Base-by-base conservation (phyloP, 805 yeast species). In the Crinitomyces ghanaensis region DNA sequence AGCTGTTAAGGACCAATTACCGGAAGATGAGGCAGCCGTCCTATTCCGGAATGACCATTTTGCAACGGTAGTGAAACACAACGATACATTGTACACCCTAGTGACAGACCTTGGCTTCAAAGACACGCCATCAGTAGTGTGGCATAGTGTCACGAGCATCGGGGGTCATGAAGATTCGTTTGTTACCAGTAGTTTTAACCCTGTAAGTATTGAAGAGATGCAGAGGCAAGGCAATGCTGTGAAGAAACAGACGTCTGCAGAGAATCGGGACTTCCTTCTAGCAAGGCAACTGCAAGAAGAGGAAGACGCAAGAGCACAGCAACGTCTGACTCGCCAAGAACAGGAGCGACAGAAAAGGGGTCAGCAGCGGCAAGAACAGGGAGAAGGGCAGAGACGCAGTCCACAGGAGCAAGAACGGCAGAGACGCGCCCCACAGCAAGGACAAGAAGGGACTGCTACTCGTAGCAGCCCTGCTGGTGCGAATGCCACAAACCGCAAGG, bases 41-140 rank as follows among this genome's bases (percentile, higher is more conserved):
- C 69, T 88, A 40, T 91, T 86, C 60, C 67, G 96, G 49, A 88
- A 91, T 55, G 86, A 91, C 53, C 95, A 85, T 53, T 88, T 82
- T 56, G 70, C 70, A 42, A 83, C 95, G 0, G 51, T 86, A 7
- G 68, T 63, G 44, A 52, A 51, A 31, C 52, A 48, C 27, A 38
- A 53, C 5, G 63, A 62, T 19, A 64, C 65, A 35, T 59, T 88
- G 20, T 84, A 70, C 49, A 55, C 71, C 4, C 60, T 88, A 18
- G 77, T 81, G 2, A 81, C 91, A 1, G 95, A 91, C 50, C 59
- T 65, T 11, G 84, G 91, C 3, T 78, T 72, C 46, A 49, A 44
- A 28, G 39, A 50, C 15, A 60, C 64, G 26, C 46, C 52, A 2
- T 59, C 66, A n/a, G 67, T 79, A 13, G 82, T 83, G 5, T 88